Evolutionary conservation across 345 rosid genomes (phyloP).

Genomic region (Euphorbia lathyris): DNA sequence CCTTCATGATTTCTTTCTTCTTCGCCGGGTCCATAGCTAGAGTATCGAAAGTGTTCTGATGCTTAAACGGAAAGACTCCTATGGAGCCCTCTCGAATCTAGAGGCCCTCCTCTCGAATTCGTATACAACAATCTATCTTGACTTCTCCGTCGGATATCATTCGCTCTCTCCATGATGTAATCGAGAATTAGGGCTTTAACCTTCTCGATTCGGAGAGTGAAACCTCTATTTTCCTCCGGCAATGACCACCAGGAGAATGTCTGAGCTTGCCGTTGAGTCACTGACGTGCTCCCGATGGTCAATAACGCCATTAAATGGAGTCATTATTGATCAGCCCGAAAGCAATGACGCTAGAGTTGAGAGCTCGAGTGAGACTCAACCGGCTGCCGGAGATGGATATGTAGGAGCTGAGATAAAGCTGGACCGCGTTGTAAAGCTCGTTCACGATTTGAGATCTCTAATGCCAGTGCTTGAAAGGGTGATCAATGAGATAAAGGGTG

Average conservation of each 20-base stretch:
- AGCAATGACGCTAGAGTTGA: constrained; percentile 82
- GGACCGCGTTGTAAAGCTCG: constrained; percentile 98
- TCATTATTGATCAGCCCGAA: constrained; percentile 86
- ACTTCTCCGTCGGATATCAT: constrained; percentile 64
- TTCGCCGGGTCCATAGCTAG: constrained; percentile 75
- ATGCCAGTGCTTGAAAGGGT: too few relatives aligned
- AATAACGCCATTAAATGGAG: constrained; percentile 50
- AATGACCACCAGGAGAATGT: constrained; percentile 82
- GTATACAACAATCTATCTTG: constrained; percentile 79
- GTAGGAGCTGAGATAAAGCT: constrained; percentile 80
- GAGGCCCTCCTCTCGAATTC: constrained; percentile 78
- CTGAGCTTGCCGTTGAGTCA: constrained; percentile 72
- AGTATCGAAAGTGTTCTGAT: constrained; percentile 88
- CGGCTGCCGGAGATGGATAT: constrained; percentile 74
- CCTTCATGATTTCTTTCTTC: constrained; percentile 63
- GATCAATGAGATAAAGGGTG: too few relatives aligned
- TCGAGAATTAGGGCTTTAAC: constrained; percentile 63
- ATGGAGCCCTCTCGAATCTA: constrained; percentile 89
- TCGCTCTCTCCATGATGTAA: constrained; percentile 75
- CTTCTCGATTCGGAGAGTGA: constrained; percentile 71
- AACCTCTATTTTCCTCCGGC: constrained; percentile 95
- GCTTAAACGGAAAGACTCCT: constrained; percentile 98
- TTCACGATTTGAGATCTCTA: too few relatives aligned
- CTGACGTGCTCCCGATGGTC: constrained; percentile 92
- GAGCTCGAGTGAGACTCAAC: constrained; percentile 75